phyloP scores from a whole-genome alignment of 148 eudicot genomes.

The Rhododendron griersonianum region DNA sequence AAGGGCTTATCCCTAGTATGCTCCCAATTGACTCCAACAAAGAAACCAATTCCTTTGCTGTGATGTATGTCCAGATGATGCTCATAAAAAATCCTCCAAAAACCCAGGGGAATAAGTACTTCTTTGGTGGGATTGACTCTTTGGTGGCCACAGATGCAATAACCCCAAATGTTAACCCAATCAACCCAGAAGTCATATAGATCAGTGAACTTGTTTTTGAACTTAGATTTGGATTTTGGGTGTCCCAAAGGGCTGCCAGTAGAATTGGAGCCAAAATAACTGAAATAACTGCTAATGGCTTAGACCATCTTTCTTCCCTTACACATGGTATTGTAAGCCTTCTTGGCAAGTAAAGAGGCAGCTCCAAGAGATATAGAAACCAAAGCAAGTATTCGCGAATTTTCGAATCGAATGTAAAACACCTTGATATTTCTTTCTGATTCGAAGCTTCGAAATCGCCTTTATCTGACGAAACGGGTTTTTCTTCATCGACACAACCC shows the following conservation, averaged over 20 bases:
- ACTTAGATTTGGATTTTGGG: neutral
- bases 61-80: constrained; percentile 17
- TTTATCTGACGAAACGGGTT: neutral
- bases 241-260: constrained; percentile 13
- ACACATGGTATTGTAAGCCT: constrained; percentile 16
- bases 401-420: neutral
- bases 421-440: neutral
- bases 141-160: neutral
- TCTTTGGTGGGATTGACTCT: constrained; percentile 8
- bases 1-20: constrained; percentile 17
- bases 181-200: neutral
- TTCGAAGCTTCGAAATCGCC: neutral
- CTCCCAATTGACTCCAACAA: constrained; percentile 15
- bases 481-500: constrained; percentile 16
- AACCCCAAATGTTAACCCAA: constrained; percentile 10
- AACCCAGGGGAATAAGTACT: constrained; percentile 8
- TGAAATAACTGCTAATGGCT: constrained; percentile 17
- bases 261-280: constrained; percentile 20
- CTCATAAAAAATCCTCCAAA: constrained; percentile 18
- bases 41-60: constrained; percentile 18
- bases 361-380: constrained; percentile 1
- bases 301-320: constrained; percentile 19
- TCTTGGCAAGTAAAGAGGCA: constrained; percentile 23
- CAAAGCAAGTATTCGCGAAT: neutral
- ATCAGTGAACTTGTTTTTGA: neutral